Evolutionary conservation across 305 asterid species (phyloP), one percentile per base, ranked within the genome.

Genomic region (Fraxinus greggii): DNA sequence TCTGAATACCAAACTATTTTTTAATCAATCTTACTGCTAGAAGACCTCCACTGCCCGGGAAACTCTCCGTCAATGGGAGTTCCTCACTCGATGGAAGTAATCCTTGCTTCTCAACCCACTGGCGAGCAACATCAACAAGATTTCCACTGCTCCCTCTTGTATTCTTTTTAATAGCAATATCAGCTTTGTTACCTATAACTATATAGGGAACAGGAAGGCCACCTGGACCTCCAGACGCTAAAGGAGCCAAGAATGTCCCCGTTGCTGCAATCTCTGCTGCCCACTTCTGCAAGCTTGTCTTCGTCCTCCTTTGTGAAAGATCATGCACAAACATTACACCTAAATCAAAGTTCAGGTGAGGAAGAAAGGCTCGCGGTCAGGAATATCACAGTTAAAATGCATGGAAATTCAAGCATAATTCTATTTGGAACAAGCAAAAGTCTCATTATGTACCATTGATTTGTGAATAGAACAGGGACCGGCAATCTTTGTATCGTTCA

Each of bases 71-170:
- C 84, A 94, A 63, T 0, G 98, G 98, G 84, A 94, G 89, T 82
- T 96, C 99, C 86, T 94, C 98, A 54, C 91, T 93, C 28, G 97
- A 86, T 75, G 99, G 92, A 86, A 96, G 97, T 79, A 96, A 87
- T 61, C 99, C 98, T 87, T 96, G 99, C 87, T 92, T 96, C 90
- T 96, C 99, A 73, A 92, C 98, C 99, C 99, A 94, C 51, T 90
- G 98, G 32, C 98, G 97, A 84, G 99, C 99, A 76, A 90, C 93
- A 85, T 96, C 99, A 80, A 96, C 97, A 74, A 96, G 98, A 89
- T 96, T 94, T 19, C 99, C 99, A 82, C 98, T 93, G 92, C 98
- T 94, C 45, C 92, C 95, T 83, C 98, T 88, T 28, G 86, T 80
- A 69, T 94, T 92, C 63, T 90, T 94, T 76, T 91, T 96, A 75